Evolutionary conservation across 2,329 filamentous ascomycete species (phyloP).

Genomic region (Polychaeton citri): DNA sequence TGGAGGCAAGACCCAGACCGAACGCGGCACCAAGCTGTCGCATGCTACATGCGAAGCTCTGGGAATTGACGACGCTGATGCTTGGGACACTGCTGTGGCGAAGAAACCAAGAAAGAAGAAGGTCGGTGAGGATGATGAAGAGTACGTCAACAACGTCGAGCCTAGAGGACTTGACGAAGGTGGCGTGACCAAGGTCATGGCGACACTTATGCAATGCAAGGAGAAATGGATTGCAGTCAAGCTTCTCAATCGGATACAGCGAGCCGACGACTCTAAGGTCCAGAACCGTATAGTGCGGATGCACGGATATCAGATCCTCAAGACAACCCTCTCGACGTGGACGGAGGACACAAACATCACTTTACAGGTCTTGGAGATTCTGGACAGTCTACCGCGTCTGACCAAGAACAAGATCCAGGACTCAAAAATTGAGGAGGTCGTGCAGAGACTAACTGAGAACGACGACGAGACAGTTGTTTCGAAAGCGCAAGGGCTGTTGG

Average conservation of each 20-base stretch:
- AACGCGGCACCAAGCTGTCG: slow-evolving; percentile 82
- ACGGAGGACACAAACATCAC: slow-evolving; percentile 82
- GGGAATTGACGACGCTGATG: slow-evolving; percentile 83
- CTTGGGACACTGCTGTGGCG: slow-evolving; percentile 80
- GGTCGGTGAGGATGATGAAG: slow-evolving; percentile 78
- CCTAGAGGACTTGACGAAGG: slow-evolving; percentile 66
- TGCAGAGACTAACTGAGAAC: slow-evolving; percentile 58
- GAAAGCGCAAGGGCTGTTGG: slow-evolving; percentile 57
- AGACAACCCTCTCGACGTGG: slow-evolving; percentile 72
- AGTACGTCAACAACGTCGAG: slow-evolving; percentile 83
- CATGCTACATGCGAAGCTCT: slow-evolving; percentile 85
- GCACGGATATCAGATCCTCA: slow-evolving; percentile 93
- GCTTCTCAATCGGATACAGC: slow-evolving; percentile 75
- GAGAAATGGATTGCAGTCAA: slow-evolving; percentile 99
- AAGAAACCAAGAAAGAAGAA: slow-evolving; percentile 92
- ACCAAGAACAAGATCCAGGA: slow-evolving; percentile 96
- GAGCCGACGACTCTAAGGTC: slow-evolving; percentile 73
- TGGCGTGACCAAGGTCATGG: slow-evolving; percentile 89
- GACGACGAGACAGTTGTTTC: slow-evolving; percentile 52
- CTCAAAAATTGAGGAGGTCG: slow-evolving; percentile 79
- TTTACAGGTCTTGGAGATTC: slow-evolving; percentile 76
- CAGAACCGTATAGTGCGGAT: slow-evolving; percentile 83
- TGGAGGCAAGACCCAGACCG: slow-evolving; percentile 93
- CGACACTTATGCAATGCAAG: slow-evolving; percentile 90
- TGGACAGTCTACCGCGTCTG: slow-evolving; percentile 76